These are phyloP conservation scores for Cicer arietinum DNA, from an alignment of 306 rosid genomes.

Conservation along the genomic window DNA sequence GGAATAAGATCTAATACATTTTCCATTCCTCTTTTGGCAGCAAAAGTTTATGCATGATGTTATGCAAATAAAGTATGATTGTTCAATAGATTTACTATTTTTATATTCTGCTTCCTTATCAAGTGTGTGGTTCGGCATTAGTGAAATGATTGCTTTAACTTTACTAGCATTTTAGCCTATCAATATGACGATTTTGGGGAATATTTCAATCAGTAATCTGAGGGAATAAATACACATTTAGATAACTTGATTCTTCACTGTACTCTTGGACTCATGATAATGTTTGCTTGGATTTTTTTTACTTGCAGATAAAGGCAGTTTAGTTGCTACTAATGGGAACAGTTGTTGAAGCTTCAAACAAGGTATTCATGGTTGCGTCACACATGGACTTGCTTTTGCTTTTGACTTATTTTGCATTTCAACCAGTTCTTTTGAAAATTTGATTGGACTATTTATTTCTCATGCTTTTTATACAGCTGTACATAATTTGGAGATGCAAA, in stretches of 20 bases:
- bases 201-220: not conserved
- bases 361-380: constrained; percentile 55
- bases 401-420: constrained; percentile 28
- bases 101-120: not conserved
- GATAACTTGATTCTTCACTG: not conserved
- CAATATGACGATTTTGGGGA: constrained; percentile 32
- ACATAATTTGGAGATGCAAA: constrained; percentile 32
- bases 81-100: not conserved
- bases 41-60: not conserved
- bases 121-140: constrained; percentile 8
- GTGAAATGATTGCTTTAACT: constrained; percentile 9
- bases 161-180: not conserved
- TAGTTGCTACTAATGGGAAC: constrained; percentile 71
- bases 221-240: not conserved
- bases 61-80: constrained; percentile 8
- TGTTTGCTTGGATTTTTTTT: constrained; percentile 26
- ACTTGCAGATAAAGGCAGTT: constrained; percentile 41
- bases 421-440: constrained; percentile 17
- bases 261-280: constrained; percentile 1
- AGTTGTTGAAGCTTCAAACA: constrained; percentile 61
- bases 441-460: constrained; percentile 2
- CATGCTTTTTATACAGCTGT: not conserved
- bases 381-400: constrained; percentile 30
- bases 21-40: not conserved
- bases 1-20: constrained; percentile 3